Evolutionary conservation across 768 basidiomycete genomes (phyloP), one percentile per base, ranked within the genome.

Genomic region (Dioszegia hungarica): DNA sequence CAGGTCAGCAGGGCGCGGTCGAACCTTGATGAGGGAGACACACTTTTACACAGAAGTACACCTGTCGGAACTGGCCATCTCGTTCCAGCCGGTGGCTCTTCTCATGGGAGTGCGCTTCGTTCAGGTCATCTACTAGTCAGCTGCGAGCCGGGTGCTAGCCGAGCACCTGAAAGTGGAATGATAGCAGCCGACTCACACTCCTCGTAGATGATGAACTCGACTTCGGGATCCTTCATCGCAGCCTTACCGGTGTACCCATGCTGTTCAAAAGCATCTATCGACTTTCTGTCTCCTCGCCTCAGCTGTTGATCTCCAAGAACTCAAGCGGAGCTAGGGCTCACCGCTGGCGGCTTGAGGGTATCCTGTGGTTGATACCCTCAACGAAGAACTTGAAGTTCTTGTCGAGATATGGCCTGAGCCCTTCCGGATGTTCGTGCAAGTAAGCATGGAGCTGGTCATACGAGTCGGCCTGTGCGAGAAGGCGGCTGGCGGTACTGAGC

Each of bases 351-450:
- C 15, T 36, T 34, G 51, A 56, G 1, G 54, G 53, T 31, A 68
- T 53, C 17, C 54, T 39, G 39, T 60, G 59, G 53, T 68, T 70
- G 33, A 61, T 50, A 0, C 83, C 85, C 1, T 84, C 82, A 8
- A 93, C 83, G 14, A 82, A 70, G 73, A 94, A 91, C 64, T 85
- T 86, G 80, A 92, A 95, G 0, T 88, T 86, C 1, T 85, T 86
- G 55, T 60, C 10, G 20, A 33, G 29, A 38, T 87, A 77, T 1
- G 79, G 78, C 25, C 82, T 79, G 62, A 85, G 88, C 33, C 79
- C 78, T 12, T 77, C 77, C 86, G 89, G 89, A 64, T 73, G 24
- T 74, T 75, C 63, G 82, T 64, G 49, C 8, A 77, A 86, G 19
- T 73, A 73, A 12, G 77, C 78, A 66, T 95, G 90, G 19, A 95